These are phyloP conservation scores for Penicillium sp. DNA, from an alignment of 2,329 filamentous ascomycete genomes.

Conservation along the genomic window DNA sequence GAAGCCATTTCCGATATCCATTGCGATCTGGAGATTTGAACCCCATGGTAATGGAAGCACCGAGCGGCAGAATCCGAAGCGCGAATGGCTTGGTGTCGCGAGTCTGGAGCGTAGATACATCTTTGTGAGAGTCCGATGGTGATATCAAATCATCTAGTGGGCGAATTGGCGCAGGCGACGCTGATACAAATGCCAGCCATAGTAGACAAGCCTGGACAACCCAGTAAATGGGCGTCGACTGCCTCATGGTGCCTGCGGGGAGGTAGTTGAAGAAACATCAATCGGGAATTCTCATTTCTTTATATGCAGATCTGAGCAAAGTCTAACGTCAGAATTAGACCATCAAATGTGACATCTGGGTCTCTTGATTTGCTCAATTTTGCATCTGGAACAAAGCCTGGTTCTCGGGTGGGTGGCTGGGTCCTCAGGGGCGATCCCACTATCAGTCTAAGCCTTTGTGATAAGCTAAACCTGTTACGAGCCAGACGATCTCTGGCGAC, in stretches of 20 bases:
- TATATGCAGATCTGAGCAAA: neutral
- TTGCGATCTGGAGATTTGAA: slow-evolving; percentile 35
- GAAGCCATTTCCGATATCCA: slow-evolving; percentile 42
- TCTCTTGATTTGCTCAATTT: neutral
- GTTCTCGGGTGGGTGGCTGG: neutral
- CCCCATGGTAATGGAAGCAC: slow-evolving; percentile 42
- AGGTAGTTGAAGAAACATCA: neutral
- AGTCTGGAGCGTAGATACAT: neutral
- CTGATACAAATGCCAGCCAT: slow-evolving; percentile 1
- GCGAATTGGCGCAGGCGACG: neutral
- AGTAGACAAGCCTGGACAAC: slow-evolving; percentile 9
- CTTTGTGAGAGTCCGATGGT: neutral
- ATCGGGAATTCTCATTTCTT: neutral
- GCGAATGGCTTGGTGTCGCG: slow-evolving; percentile 13
- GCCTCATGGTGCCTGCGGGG: slow-evolving; percentile 1
- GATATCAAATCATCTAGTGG: neutral
- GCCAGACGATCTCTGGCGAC: neutral
- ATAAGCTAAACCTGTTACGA: neutral
- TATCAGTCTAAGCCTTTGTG: slow-evolving; percentile 3
- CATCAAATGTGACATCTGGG: neutral
- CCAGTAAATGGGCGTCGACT: slow-evolving; percentile 6
- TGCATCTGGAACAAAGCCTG: neutral
- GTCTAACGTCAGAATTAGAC: slow-evolving; percentile 2
- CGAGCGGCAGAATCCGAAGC: slow-evolving; percentile 29
- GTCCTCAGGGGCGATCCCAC: neutral